Conservation (phyloP, 768 basidiomycete species). For the Mycena vulgaris region DNA sequence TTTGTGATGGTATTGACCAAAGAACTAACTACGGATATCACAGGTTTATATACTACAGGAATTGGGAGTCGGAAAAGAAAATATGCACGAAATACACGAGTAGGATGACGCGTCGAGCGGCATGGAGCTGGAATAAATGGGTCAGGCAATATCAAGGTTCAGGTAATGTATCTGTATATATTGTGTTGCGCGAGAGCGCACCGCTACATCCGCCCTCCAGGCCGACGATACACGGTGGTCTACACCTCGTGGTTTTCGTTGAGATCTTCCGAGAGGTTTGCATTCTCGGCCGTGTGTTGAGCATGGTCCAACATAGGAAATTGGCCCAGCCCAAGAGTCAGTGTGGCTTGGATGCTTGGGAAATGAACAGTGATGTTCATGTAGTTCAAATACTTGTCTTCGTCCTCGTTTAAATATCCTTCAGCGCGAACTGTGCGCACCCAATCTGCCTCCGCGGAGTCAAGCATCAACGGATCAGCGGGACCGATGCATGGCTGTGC, state of each 20-base stretch:
- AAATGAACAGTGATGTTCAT: not conserved
- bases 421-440: not conserved
- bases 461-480: not conserved
- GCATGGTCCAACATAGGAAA: not conserved
- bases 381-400: not conserved
- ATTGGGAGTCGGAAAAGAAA: too few species aligned
- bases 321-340: not conserved
- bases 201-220: slow-evolving; percentile 11
- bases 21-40: too few species aligned
- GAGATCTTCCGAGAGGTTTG: not conserved
- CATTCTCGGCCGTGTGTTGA: not conserved
- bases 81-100: too few species aligned
- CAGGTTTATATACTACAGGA: too few species aligned
- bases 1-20: too few species aligned
- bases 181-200: too few species aligned
- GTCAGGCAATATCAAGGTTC: too few species aligned
- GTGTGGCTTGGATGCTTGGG: not conserved
- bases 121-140: too few species aligned
- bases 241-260: not conserved
- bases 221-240: not conserved
- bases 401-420: not conserved
- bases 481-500: not conserved
- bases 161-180: too few species aligned
- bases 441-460: not conserved
- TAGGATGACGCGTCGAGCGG: too few species aligned